Evolutionary conservation across 2,329 filamentous ascomycete genomes (phyloP).

Genomic region (Epichloe festucae): DNA sequence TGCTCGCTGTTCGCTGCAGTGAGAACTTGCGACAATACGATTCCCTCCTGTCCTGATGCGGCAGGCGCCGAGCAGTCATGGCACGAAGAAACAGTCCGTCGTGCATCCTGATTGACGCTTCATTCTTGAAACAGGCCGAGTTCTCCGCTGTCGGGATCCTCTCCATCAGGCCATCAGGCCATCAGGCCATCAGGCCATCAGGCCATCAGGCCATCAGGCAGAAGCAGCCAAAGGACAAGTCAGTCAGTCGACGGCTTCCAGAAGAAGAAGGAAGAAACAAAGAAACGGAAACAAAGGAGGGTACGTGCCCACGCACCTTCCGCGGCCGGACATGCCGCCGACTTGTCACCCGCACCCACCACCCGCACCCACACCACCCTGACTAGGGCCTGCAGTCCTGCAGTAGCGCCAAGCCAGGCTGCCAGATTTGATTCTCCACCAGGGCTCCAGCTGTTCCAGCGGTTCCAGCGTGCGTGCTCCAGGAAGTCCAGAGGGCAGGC

Average conservation of each 20-base stretch:
- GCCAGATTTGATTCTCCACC: conserved; percentile 4
- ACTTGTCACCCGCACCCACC: not conserved
- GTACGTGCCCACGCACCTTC: not conserved
- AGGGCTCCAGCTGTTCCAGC: not conserved
- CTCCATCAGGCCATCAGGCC: not conserved
- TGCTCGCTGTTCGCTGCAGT: no score
- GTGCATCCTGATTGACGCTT: no score
- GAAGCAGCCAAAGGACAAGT: not conserved
- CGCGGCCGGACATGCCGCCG: conserved; percentile 1
- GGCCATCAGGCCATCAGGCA: not conserved
- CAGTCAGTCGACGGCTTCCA: not conserved
- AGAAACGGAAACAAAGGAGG: no score
- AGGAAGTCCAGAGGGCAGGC: not conserved
- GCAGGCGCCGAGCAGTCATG: no score
- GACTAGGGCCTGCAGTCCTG: not conserved
- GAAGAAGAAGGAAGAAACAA: not conserved
- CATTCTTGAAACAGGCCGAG: not conserved
- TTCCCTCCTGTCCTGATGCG: no score
- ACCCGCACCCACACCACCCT: no score
- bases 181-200: not conserved
- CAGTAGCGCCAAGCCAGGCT: conserved; percentile 1
- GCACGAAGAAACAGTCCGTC: no score
- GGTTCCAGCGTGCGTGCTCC: not conserved
- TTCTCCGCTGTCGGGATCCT: not conserved
- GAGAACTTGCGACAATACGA: no score